phyloP scores from a whole-genome alignment of 495 filamentous ascomycete species.

The Aspergillus sclerotioniger region DNA sequence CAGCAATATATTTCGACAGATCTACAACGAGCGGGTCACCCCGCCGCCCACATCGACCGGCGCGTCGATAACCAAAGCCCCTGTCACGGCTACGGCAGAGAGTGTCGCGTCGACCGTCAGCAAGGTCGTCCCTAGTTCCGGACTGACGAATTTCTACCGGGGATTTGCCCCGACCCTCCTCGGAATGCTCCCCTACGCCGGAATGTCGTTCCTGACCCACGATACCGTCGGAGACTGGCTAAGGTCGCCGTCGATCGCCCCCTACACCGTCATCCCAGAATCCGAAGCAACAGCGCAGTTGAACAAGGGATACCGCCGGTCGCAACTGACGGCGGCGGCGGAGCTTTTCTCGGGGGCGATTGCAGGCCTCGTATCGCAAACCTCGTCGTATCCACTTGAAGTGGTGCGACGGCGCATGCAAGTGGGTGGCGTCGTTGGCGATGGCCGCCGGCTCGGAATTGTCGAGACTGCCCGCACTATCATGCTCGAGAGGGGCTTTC shows the following conservation, averaged over 20 bases:
- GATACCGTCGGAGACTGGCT: constrained; percentile 82
- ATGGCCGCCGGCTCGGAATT: constrained; percentile 75
- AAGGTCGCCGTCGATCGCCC: constrained; percentile 59
- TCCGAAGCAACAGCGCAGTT: constrained; percentile 26
- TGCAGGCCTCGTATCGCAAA: constrained; percentile 86
- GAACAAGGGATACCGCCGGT: constrained; percentile 30
- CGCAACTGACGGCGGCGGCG: constrained; percentile 64
- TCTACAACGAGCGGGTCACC: constrained; percentile 70
- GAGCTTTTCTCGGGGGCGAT: constrained; percentile 80
- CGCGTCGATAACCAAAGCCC: constrained; percentile 13
- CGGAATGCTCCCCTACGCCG: constrained; percentile 96
- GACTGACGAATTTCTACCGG: constrained; percentile 88
- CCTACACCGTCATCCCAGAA: constrained; percentile 62
- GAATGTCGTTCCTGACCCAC: constrained; percentile 95
- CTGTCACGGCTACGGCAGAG: constrained; percentile 32
- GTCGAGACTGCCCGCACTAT: constrained; percentile 74
- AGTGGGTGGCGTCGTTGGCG: constrained; percentile 89
- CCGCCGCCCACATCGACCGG: constrained; percentile 24
- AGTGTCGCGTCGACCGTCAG: constrained; percentile 37
- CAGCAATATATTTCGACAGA: constrained; percentile 68
- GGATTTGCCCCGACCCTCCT: constrained; percentile 86
- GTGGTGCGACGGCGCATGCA: constrained; percentile 93
- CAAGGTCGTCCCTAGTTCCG: constrained; percentile 55
- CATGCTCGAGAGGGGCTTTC: constrained; percentile 68
- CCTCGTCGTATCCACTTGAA: constrained; percentile 88